Conservation (phyloP, 345 rosid genomes). For the Hibiscus trionum region DNA sequence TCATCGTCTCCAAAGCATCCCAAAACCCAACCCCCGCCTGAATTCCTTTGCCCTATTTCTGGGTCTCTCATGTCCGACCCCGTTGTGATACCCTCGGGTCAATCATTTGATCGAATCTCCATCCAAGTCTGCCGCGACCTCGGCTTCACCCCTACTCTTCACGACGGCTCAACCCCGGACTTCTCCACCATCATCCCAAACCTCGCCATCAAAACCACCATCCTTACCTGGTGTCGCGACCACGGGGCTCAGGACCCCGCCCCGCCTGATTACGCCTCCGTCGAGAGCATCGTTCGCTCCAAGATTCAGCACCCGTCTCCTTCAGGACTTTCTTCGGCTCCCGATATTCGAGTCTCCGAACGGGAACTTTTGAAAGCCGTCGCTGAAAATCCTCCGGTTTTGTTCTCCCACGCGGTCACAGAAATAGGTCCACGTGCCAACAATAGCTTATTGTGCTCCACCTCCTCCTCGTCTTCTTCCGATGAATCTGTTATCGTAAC, state of each 20-base stretch:
- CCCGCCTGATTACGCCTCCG: not conserved
- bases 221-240: not conserved
- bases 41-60: not conserved
- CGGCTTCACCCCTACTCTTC: not conserved
- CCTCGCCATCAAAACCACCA: not conserved
- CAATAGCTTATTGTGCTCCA: not conserved
- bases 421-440: not conserved
- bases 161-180: not conserved
- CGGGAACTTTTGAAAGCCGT: constrained; percentile 3
- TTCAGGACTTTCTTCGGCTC: not conserved
- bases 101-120: not conserved
- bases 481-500: not conserved
- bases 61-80: not conserved
- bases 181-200: not conserved
- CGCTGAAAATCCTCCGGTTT: not conserved
- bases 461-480: not conserved
- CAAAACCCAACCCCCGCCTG: not conserved
- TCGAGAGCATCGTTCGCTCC: not conserved
- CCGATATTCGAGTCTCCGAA: constrained; percentile 1
- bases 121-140: constrained; percentile 1
- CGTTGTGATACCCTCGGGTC: not conserved
- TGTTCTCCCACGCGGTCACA: not conserved
- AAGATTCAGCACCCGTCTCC: not conserved
- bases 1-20: not conserved
- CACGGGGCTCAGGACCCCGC: not conserved